phyloP scores from a whole-genome alignment of 2,329 filamentous ascomycete genomes.

The Coleophoma cylindrospora region DNA sequence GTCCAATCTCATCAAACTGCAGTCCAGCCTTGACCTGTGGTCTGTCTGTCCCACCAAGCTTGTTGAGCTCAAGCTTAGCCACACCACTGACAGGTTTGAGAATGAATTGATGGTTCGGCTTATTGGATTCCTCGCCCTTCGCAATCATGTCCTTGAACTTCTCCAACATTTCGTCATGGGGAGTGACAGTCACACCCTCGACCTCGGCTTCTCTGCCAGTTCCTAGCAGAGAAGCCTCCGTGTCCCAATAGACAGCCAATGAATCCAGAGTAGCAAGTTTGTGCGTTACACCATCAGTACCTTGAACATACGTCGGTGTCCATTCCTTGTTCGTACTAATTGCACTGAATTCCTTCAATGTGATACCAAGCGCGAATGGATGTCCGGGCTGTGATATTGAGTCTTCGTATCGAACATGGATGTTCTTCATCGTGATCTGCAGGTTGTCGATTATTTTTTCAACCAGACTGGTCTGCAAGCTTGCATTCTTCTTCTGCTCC shows the following conservation, averaged over 20 bases:
- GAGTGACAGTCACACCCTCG: conserved; percentile 49
- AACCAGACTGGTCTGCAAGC: conserved; percentile 89
- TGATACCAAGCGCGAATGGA: conserved; percentile 88
- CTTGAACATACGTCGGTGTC: conserved; percentile 94
- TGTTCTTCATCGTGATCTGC: conserved; percentile 96
- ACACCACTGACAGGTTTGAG: conserved; percentile 93
- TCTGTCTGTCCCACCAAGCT: conserved; percentile 72
- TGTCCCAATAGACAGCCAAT: conserved; percentile 96
- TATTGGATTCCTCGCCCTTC: conserved; percentile 53
- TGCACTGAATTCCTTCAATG: conserved; percentile 92
- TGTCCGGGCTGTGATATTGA: conserved; percentile 92
- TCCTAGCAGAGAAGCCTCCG: conserved; percentile 79
- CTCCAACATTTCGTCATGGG: conserved; percentile 72
- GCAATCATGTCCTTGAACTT: conserved; percentile 77
- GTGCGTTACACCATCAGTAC: conserved; percentile 76
- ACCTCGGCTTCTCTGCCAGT: conserved; percentile 69
- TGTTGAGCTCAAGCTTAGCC: conserved; percentile 91
- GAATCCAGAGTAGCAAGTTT: conserved; percentile 90
- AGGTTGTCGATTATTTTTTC: conserved; percentile 98
- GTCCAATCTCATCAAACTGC: conserved; percentile 93
- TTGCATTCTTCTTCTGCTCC: conserved; percentile 96
- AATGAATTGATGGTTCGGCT: conserved; percentile 77
- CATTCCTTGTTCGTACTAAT: conserved; percentile 93
- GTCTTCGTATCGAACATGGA: conserved; percentile 97
- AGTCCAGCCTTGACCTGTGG: conserved; percentile 88